Evolutionary conservation across 768 basidiomycete genomes (phyloP).

Genomic region (Collybia mongolica): DNA sequence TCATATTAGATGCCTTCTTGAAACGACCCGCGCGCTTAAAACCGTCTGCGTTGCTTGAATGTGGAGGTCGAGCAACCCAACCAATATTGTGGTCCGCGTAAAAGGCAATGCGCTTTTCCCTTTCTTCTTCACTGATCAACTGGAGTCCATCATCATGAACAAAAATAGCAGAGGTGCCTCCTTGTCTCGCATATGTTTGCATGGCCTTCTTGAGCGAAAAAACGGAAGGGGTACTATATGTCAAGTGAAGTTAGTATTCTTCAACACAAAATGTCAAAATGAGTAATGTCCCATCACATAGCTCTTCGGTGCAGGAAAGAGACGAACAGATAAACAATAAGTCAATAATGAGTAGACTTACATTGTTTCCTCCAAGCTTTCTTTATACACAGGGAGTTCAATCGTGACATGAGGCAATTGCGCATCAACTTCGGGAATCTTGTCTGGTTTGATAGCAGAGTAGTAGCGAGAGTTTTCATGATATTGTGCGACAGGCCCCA

Average conservation of each 20-base stretch:
- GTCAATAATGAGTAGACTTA: constrained; percentile 32
- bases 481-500: constrained; percentile 85
- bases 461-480: constrained; percentile 85
- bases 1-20: constrained; percentile 93
- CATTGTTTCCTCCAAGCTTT: constrained; percentile 81
- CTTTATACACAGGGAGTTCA: constrained; percentile 89
- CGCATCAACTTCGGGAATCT: constrained; percentile 62
- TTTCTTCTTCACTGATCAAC: constrained; percentile 58
- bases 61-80: constrained; percentile 80
- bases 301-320: background rate
- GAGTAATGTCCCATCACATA: background rate
- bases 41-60: constrained; percentile 58
- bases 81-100: constrained; percentile 79
- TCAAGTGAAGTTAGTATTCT: constrained; percentile 7
- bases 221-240: constrained; percentile 64
- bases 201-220: constrained; percentile 81
- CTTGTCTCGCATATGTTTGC: constrained; percentile 91
- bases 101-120: constrained; percentile 65
- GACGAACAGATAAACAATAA: background rate
- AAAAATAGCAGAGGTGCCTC: constrained; percentile 76
- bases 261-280: constrained; percentile 8
- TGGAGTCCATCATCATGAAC: constrained; percentile 87
- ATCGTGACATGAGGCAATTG: constrained; percentile 74
- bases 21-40: constrained; percentile 84
- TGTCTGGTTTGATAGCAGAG: constrained; percentile 61